Percentiles rank a stretch among this genome's conserved stretches.
Conservation (phyloP, 2,329 filamentous ascomycete species). For the Dactylellina cionopaga region DNA sequence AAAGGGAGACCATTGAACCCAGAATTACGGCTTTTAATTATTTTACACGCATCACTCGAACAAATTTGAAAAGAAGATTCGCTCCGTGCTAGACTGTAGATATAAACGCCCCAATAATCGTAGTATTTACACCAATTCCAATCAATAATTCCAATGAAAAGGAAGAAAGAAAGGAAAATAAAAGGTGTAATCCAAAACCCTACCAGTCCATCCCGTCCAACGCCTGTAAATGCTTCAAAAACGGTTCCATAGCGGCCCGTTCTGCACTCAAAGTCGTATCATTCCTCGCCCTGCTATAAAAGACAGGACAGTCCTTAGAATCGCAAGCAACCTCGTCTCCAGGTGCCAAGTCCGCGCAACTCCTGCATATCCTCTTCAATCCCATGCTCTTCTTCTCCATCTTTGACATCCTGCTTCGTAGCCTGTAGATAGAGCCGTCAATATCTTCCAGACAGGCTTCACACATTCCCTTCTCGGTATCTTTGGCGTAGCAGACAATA, state of each 20-base stretch:
- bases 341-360: conserved; percentile 77
- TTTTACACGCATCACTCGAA: no score
- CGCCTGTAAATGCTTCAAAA: conserved; percentile 62
- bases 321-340: conserved; percentile 85
- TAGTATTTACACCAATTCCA: no score
- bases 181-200: no score
- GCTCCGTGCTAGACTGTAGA: no score
- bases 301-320: conserved; percentile 90
- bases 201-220: conserved; percentile 50
- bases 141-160: no score
- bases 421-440: conserved; percentile 71
- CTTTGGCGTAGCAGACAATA: conserved; percentile 74
- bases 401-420: conserved; percentile 71
- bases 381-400: conserved; percentile 73
- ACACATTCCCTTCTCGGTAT: conserved; percentile 67
- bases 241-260: conserved; percentile 60
- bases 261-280: conserved; percentile 63
- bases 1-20: no score
- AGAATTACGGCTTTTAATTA: no score
- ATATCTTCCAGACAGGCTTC: conserved; percentile 66
- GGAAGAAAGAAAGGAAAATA: no score
- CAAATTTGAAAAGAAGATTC: no score
- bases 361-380: conserved; percentile 77
- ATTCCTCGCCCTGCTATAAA: conserved; percentile 79
- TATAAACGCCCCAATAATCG: no score